phyloP scores from a whole-genome alignment of 257 asterid genomes.

The Rubia yunnanensis region DNA sequence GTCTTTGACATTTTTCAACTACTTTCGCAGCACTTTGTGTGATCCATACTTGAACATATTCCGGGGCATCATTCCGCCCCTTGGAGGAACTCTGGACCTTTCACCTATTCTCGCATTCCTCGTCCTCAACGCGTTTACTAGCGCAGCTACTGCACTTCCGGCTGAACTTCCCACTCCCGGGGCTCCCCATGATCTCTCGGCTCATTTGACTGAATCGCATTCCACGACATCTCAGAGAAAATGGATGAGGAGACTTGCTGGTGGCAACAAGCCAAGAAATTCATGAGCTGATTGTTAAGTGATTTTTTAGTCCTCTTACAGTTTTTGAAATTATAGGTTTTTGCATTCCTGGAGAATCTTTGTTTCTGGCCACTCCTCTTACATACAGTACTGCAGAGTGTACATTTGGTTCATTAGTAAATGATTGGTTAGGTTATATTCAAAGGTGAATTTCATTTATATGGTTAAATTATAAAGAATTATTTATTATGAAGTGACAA shows the following conservation, averaged over 20 bases:
- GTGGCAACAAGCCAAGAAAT: constrained; percentile 30
- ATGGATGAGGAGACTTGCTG: constrained; percentile 58
- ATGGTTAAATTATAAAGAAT: too few species aligned
- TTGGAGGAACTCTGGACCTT: constrained; percentile 86
- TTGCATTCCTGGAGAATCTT: neutral
- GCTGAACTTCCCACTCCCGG: constrained; percentile 76
- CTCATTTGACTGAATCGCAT: constrained; percentile 20
- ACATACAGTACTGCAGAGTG: neutral
- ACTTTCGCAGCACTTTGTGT: constrained; percentile 70
- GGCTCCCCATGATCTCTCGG: constrained; percentile 17
- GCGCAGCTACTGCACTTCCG: constrained; percentile 84
- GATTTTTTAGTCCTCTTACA: neutral
- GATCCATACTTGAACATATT: constrained; percentile 95
- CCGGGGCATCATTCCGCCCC: constrained; percentile 92
- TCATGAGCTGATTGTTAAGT: constrained; percentile 20
- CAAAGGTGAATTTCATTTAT: too few species aligned
- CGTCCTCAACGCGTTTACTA: constrained; percentile 61
- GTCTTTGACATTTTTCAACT: constrained; percentile 16
- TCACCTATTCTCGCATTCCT: constrained; percentile 84
- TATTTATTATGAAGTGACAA: too few species aligned
- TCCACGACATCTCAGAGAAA: constrained; percentile 47
- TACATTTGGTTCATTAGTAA: neutral
- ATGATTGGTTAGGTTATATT: neutral
- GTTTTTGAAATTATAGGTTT: neutral
- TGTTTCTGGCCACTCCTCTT: neutral